Percentiles rank a stretch among this genome's conserved stretches.
These are phyloP conservation scores for Trametes pubescens DNA, from an alignment of 1,284 basidiomycete genomes.

Conservation along the genomic window DNA sequence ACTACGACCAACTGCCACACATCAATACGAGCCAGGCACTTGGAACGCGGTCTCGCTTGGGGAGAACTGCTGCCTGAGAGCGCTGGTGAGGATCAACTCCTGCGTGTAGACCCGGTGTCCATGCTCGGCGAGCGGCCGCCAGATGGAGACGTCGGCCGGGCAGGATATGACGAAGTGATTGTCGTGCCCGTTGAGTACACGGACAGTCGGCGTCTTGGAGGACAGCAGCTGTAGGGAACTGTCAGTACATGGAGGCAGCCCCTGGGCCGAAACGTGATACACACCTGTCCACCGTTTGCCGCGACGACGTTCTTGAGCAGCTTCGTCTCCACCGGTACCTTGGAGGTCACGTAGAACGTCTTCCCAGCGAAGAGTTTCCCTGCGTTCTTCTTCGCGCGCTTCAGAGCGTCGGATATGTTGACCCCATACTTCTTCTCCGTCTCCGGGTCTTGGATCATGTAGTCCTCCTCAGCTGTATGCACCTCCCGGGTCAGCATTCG, in stretches of 20 bases:
- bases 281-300: constrained; percentile 74
- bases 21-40: constrained; percentile 32
- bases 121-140: constrained; percentile 61
- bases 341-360: constrained; percentile 78
- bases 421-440: constrained; percentile 73
- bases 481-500: neutral
- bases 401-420: constrained; percentile 65
- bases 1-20: no score
- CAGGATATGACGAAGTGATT: constrained; percentile 71
- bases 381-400: constrained; percentile 57
- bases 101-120: constrained; percentile 68
- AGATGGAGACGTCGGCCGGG: constrained; percentile 63
- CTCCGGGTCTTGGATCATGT: constrained; percentile 62
- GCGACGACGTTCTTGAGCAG: constrained; percentile 70
- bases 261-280: constrained; percentile 27
- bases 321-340: constrained; percentile 60
- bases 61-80: constrained; percentile 70
- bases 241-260: neutral
- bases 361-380: constrained; percentile 67
- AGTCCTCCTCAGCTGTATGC: constrained; percentile 66
- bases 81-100: constrained; percentile 70
- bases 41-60: constrained; percentile 55
- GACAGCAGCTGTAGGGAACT: constrained; percentile 45
- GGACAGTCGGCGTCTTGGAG: constrained; percentile 59
- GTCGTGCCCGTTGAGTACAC: constrained; percentile 58